These are phyloP conservation scores for Pythium plurisporium DNA, from an alignment of 352 stramenopile species.

Conservation along the genomic window DNA sequence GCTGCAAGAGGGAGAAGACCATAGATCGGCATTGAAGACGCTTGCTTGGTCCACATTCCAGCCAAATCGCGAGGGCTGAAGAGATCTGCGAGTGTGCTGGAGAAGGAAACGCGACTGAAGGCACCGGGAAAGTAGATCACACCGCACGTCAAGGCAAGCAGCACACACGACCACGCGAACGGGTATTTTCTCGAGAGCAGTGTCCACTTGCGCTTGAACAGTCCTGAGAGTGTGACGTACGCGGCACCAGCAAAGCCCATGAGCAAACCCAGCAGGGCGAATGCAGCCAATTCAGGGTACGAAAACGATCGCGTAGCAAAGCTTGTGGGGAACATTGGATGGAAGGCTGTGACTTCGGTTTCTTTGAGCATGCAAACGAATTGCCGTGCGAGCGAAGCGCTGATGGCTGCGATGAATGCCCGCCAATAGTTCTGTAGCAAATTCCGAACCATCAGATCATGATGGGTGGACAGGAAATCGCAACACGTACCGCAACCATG, in stretches of 20 bases:
- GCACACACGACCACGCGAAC: constrained; percentile 16
- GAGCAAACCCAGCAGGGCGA: constrained; percentile 40
- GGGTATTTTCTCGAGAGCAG: constrained; percentile 19
- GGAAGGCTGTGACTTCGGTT: constrained; percentile 33
- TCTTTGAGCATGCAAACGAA: constrained; percentile 37
- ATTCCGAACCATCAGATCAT: neutral
- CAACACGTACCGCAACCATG: constrained; percentile 42
- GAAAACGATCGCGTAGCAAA: constrained; percentile 41
- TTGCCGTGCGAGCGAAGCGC: constrained; percentile 43
- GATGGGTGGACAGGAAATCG: neutral
- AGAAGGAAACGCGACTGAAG: constrained; percentile 32
- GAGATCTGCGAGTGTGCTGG: constrained; percentile 31
- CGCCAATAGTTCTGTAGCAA: constrained; percentile 55
- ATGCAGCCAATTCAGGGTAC: constrained; percentile 45
- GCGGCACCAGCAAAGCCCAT: constrained; percentile 43
- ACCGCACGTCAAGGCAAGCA: constrained; percentile 35
- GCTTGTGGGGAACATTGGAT: constrained; percentile 45
- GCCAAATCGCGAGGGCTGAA: constrained; percentile 19
- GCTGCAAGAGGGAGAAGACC: constrained; percentile 30
- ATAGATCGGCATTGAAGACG: constrained; percentile 27
- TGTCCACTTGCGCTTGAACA: constrained; percentile 42
- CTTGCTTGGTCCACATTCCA: constrained; percentile 28
- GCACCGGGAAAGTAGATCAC: constrained; percentile 38
- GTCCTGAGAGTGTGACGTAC: constrained; percentile 39
- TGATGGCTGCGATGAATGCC: constrained; percentile 57